phyloP scores from a whole-genome alignment of 2,329 filamentous ascomycete genomes.

The Calycina marina region DNA sequence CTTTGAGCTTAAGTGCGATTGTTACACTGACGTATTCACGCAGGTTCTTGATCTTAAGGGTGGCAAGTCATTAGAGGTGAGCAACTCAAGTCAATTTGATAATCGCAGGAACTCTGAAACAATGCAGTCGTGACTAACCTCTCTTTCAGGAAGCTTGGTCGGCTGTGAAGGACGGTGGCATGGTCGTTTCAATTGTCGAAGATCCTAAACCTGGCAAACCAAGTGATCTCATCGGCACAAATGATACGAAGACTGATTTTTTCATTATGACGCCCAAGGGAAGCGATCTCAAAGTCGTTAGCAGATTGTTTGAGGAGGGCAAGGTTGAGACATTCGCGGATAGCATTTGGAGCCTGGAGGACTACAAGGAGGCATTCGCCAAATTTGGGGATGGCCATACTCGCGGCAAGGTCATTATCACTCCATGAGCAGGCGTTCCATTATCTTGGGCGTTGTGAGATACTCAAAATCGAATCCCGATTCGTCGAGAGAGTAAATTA shows the following conservation, averaged over 20 bases:
- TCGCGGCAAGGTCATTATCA: constrained; percentile 29
- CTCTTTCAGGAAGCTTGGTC: constrained; percentile 29
- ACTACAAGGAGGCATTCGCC: constrained; percentile 26
- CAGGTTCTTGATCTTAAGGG: constrained; percentile 32
- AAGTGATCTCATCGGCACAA: constrained; percentile 10
- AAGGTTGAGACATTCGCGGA: constrained; percentile 25
- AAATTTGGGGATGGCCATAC: constrained; percentile 26
- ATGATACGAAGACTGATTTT: constrained; percentile 23
- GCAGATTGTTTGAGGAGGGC: constrained; percentile 25
- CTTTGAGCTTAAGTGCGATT: no score
- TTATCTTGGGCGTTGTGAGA: background rate
- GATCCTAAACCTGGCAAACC: constrained; percentile 23
- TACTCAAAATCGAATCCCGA: background rate
- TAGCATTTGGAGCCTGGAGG: constrained; percentile 27
- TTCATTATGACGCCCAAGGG: constrained; percentile 28
- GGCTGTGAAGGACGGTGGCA: constrained; percentile 24
- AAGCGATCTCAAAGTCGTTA: constrained; percentile 24
- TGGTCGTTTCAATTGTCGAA: constrained; percentile 26
- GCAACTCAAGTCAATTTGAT: no score
- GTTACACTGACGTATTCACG: no score
- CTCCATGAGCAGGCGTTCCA: constrained; percentile 1
- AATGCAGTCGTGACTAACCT: no score
- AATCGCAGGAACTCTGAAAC: no score
- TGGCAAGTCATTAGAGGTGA: no score
- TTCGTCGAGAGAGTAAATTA: background rate